Conservation (phyloP, 495 filamentous ascomycete species). For the Xylaria longipes region DNA sequence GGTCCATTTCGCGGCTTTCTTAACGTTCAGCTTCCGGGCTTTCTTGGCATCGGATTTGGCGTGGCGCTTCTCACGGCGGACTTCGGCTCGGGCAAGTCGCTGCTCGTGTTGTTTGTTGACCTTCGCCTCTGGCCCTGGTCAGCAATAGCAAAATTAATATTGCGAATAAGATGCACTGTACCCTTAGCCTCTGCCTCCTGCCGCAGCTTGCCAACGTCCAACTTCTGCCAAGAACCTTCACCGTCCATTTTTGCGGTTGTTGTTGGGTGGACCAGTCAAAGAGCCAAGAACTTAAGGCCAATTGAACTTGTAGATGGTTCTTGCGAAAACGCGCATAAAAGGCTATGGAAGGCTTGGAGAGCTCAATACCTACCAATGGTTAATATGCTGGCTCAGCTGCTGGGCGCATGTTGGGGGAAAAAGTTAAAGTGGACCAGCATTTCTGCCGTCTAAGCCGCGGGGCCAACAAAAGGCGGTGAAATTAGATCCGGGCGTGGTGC, state of each 20-base stretch:
- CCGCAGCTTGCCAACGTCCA: constrained; percentile 32
- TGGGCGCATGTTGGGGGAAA: not conserved
- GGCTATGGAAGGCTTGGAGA: not conserved
- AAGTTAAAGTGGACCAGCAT: constrained; percentile 13
- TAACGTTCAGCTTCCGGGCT: constrained; percentile 39
- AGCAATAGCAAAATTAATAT: not conserved
- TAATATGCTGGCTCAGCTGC: not conserved
- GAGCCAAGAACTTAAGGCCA: not conserved
- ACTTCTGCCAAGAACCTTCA: constrained; percentile 30
- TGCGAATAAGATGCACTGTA: constrained; percentile 2
- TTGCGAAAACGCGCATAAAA: not conserved
- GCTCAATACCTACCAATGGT: not conserved
- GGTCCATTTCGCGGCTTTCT: constrained; percentile 38
- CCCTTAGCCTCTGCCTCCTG: constrained; percentile 36
- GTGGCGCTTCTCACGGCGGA: constrained; percentile 40
- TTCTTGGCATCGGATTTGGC: constrained; percentile 42
- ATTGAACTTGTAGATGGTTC: not conserved
- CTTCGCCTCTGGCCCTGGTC: constrained; percentile 32
- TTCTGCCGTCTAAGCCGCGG: constrained; percentile 13
- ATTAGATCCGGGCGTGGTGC: not conserved
- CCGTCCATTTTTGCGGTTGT: constrained; percentile 9
- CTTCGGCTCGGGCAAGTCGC: constrained; percentile 33
- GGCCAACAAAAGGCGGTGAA: constrained; percentile 15
- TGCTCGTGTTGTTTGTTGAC: constrained; percentile 35
- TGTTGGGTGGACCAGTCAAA: not conserved